Evolutionary conservation across 2,329 filamentous ascomycete species (phyloP), one percentile per base, ranked within the genome.

Genomic region (Botrytis pseudocinerea): DNA sequence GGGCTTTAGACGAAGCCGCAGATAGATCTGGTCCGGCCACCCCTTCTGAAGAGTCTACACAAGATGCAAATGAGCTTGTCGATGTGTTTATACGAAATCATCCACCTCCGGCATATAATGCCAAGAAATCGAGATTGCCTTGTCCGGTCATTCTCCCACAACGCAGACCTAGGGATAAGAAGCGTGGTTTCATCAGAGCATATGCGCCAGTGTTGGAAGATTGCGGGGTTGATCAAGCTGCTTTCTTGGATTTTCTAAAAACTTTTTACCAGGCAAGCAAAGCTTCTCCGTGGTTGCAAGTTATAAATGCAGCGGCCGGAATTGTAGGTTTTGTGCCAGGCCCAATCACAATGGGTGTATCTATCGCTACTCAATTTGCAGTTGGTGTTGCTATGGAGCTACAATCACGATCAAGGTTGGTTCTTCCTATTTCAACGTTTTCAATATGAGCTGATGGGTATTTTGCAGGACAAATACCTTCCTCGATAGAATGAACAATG

Each of bases 401-500:
- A 6, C 78, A 80, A 32, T 59, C 70, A 38, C 66, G 75, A 38
- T 72, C 76, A 25, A 76, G 77, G 78, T 68, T 40, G 8, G 62
- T 78, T 42, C 61, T 65, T 69, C 62, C 46, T 42, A 40, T 60
- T 59, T n/a, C 28, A 40, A 18, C 9, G 1, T 9, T 40, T n/a
- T 32, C n/a, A n/a, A 25, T 38, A 16, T 10, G 51, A 70, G 25
- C 70, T 75, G 38, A 78, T 59, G 6, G 22, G 60, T 46, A 51
- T 68, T 38, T 61, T 71, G 1, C 38, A 79, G 79, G 73, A 76
- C 76, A 22, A 90, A 89, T 76, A 81, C 78, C 0, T 90, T 88
- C 77, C 83, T 91, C 25, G 84, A 89, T 75, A 80, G 82, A 51
- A 83, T 89, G 76, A 91, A 90, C 76, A 82, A 85, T 14, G 82